Conservation (phyloP, 2,329 filamentous ascomycete genomes). For the Microcyclospora pomicola region DNA sequence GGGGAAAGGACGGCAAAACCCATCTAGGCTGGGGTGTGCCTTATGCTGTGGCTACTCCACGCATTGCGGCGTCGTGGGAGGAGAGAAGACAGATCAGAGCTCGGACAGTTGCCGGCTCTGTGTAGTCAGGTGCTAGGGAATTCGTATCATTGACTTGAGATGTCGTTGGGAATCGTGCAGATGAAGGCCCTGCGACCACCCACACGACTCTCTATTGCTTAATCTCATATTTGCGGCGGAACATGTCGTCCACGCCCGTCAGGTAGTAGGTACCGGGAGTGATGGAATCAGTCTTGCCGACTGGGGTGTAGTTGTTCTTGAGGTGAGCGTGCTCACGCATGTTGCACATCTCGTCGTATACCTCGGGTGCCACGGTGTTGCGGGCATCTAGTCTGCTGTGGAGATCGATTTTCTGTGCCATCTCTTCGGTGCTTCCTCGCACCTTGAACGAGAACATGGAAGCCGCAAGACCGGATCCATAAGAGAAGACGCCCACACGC, state of each 20-base stretch:
- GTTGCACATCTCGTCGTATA: conserved; percentile 41
- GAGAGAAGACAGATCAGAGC: too few relatives aligned
- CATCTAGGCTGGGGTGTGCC: too few relatives aligned
- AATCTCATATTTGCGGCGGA: conserved; percentile 36
- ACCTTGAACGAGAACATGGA: conserved; percentile 38
- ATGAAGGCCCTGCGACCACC: too few relatives aligned
- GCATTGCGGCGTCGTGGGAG: too few relatives aligned
- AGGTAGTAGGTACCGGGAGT: conserved; percentile 39
- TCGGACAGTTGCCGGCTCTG: too few relatives aligned
- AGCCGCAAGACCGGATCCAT: conserved; percentile 38
- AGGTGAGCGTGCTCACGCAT: conserved; percentile 37
- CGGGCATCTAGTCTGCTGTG: conserved; percentile 32
- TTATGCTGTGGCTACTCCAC: too few relatives aligned
- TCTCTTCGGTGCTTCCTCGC: conserved; percentile 32
- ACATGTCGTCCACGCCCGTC: conserved; percentile 37
- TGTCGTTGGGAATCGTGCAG: too few relatives aligned
- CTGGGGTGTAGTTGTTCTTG: conserved; percentile 36
- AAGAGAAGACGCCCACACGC: conserved; percentile 39
- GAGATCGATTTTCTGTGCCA: conserved; percentile 34
- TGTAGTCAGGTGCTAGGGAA: too few relatives aligned
- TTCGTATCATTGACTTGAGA: too few relatives aligned
- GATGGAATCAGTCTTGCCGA: conserved; percentile 30
- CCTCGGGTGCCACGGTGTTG: conserved; percentile 32
- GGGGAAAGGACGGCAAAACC: too few relatives aligned
- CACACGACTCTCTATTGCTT: conserved; percentile 26